Base-by-base conservation (phyloP, 805 yeast species). In the Candida insectalens region DNA sequence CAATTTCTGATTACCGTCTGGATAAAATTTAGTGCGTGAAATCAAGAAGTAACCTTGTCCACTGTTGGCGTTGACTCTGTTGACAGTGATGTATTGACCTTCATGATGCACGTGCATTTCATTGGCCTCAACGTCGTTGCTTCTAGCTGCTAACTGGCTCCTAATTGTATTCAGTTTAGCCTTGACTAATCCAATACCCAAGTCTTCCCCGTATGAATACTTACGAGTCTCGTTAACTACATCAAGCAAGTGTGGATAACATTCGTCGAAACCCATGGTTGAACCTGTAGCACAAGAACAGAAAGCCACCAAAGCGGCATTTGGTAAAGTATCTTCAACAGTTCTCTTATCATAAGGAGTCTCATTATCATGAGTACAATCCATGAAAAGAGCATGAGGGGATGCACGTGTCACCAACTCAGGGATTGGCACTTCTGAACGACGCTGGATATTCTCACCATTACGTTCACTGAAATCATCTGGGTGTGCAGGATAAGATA, bases 331-430 rank as follows among this genome's bases (percentile, higher is more conserved):
- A 50, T 89, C 98, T 51, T 88, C 96, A 2, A 84, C 80, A 0
- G 96, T 87, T 52, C 97, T 74, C 58, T 82, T 85, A 46, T 89
- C 94, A 28, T 67, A 70, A 2, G 96, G 95, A 15, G 77, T 79
- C 58, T 87, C 92, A 51, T 89, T 89, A 55, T 89, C 98, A 55
- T 89, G 98, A 2, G 97, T 88, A 50, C 96, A 89, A 51, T 92
- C 97, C 96, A 92, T 89, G 46, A 89, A 81, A 46, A 92, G 63
- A 0, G 97, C 96, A 59, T 87, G 96, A 4, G 95, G 94, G n/a
- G 78, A 74, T 29, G 77, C 71, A 4, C 79, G 66, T 2, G 76
- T 65, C 30, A 89, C 64, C 7, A 73, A 63, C 43, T 67, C 68
- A 2, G 94, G 89, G 32, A 83, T 67, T 39, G 74, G 75, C 40